phyloP scores from a whole-genome alignment of 2,329 filamentous ascomycete species.

The Venturia effusa region DNA sequence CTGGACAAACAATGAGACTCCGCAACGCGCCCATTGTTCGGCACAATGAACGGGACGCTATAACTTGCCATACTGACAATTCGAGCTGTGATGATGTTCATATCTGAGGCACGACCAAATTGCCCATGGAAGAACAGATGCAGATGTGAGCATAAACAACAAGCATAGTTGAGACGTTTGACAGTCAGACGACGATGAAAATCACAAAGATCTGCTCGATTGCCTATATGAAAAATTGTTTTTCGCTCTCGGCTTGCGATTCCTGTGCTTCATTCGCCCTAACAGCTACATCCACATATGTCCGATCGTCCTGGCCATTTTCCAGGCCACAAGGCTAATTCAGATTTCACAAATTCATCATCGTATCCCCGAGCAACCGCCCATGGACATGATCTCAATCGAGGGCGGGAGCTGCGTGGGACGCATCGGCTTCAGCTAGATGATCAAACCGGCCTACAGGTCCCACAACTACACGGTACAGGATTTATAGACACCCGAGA shows the following conservation, averaged over 20 bases:
- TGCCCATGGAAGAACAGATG: background rate
- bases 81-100: background rate
- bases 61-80: background rate
- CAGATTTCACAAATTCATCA: background rate
- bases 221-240: background rate
- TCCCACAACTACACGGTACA: background rate
- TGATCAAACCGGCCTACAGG: background rate
- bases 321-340: background rate
- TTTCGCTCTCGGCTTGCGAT: background rate
- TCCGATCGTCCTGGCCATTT: background rate
- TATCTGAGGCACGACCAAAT: background rate
- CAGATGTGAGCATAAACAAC: background rate
- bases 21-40: background rate
- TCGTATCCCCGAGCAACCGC: background rate
- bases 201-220: background rate
- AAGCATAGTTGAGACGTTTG: background rate
- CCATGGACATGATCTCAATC: background rate
- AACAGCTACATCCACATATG: background rate
- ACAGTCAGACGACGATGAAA: background rate
- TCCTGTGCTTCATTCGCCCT: background rate
- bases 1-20: background rate
- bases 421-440: background rate
- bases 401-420: background rate
- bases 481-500: background rate
- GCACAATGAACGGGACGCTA: background rate